Conservation (phyloP, 768 basidiomycete species). For the Peribolospora baueri region DNA sequence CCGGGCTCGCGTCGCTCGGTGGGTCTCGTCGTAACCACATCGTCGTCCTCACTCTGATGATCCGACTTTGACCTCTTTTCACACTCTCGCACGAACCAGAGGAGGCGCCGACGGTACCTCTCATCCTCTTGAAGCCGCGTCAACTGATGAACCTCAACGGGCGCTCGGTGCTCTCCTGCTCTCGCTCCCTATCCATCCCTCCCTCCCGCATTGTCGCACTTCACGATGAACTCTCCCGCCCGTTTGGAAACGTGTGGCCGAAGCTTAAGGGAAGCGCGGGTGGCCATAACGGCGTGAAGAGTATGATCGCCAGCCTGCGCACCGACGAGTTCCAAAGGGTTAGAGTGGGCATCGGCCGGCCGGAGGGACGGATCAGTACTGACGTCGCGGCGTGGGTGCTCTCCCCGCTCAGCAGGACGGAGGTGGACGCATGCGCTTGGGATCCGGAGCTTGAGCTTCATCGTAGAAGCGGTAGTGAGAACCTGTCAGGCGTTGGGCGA, state of each 20-base stretch:
- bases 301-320: background rate
- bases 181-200: background rate
- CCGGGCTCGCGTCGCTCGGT: background rate
- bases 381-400: constrained; percentile 6
- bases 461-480: no score
- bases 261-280: constrained; percentile 6
- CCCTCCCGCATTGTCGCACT: constrained; percentile 6
- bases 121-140: background rate
- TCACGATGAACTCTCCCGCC: constrained; percentile 7
- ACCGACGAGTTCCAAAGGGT: constrained; percentile 4
- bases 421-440: background rate
- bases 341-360: constrained; percentile 7
- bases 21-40: background rate
- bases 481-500: no score
- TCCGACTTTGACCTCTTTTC: background rate
- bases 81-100: background rate
- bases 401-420: constrained; percentile 1
- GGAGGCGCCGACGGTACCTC: background rate
- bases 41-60: background rate
- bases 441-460: background rate
- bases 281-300: constrained; percentile 9
- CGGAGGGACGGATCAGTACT: background rate
- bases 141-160: no score
- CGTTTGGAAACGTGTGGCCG: background rate
- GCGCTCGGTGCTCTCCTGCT: background rate